These are phyloP conservation scores for Turnera subulata DNA, from an alignment of 345 rosid genomes.

Conservation along the genomic window DNA sequence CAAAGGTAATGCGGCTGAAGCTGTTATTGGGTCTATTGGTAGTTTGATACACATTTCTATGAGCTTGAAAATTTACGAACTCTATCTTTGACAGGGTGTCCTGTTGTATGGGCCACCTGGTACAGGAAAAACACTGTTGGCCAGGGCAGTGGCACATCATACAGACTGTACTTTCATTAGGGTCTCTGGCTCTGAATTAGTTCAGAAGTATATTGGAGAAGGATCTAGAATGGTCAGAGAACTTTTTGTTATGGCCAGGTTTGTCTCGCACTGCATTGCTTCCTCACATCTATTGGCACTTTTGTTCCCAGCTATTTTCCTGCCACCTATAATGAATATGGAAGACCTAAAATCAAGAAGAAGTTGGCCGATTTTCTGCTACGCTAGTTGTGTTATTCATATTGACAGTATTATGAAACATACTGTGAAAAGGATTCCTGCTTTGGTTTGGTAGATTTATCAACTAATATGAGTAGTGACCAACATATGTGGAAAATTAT, in stretches of 20 bases:
- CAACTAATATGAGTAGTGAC: no score
- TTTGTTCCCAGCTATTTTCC: background rate
- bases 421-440: no score
- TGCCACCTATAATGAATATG: background rate
- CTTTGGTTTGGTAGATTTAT: no score
- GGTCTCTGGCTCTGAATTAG: constrained; percentile 97
- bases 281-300: background rate
- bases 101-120: constrained; percentile 98
- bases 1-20: constrained; percentile 56
- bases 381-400: no score
- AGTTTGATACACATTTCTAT: background rate
- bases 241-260: constrained; percentile 99
- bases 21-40: background rate
- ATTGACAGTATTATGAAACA: no score
- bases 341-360: background rate
- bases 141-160: constrained; percentile 99
- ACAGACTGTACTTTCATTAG: constrained; percentile 99
- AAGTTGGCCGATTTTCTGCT: no score
- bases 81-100: constrained; percentile 58
- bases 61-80: background rate
- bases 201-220: constrained; percentile 97
- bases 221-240: constrained; percentile 99
- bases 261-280: constrained; percentile 11
- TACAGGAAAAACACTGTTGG: constrained; percentile 93
- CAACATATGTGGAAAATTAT: no score